Base-by-base conservation (phyloP, 441 rosid genomes). In the Aquilaria agallochum region DNA sequence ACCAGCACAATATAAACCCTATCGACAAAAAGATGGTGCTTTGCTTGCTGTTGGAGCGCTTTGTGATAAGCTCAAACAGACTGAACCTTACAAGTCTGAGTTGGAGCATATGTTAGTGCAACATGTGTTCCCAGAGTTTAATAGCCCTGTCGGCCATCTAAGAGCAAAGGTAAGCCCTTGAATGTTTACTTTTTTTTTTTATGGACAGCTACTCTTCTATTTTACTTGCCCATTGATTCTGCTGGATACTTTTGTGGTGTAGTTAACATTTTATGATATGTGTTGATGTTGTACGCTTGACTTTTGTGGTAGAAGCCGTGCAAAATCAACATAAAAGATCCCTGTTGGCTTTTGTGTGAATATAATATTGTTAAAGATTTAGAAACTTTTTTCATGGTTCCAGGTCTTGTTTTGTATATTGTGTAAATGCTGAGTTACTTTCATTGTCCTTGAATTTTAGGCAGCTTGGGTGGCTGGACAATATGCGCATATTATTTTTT, bases 401-500 rank as follows among this genome's bases (percentile, higher is more conserved):
- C 45, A 40, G 10, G 1, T 40, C 45, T 1, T 40, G 9, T 10
- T 40, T 40, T 40, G 45, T 40, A 40, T 40, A 7, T 7, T 40
- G 45, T 40, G 10, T 5, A 4, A 40, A 40, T 5, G 45, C 45
- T 40, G 45, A 40, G 45, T 40, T 40, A 5, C 9, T 40, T 13
- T 58, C 68, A 46, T 63, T 50, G 54, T 62, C 46, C 45, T 40
- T 77, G 75, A 67, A 55, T 71, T 45, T 67, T 69, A 95, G 98
- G 99, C 99, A 14, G 98, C 98, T 2, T 95, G 99, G 99, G 99
- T 95, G 73, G 95, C 98, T 1, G 98, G 99, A 64, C 99, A 92
- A 69, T 95, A 95, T 79, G 99, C 98, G 57, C 81, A 85, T 63
- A 77, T 95, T 56, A 86, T 63, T 74, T 95, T 95, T 67, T 74